Evolutionary conservation across 1,139 yeast genomes (phyloP), one percentile per base, ranked within the genome.

Genomic region (Taphrina communis): DNA sequence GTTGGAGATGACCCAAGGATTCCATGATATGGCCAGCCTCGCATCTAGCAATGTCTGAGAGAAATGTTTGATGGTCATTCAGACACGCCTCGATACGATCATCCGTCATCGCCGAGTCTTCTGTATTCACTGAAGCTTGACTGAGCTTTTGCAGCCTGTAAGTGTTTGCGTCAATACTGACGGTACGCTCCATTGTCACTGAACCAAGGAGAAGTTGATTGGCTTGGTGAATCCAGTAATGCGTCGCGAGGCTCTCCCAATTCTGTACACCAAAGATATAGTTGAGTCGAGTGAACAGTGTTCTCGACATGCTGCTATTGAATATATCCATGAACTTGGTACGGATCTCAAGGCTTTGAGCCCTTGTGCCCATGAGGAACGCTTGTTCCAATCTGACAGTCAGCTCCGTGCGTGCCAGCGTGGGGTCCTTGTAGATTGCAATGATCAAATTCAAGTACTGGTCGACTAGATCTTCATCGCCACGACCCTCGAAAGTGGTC

Each of bases 361-460:
- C 84, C 57, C 96, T 83, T 0, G 99, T 94, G 56, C 99, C 99
- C 19, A 92, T 94, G 76, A 95, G 81, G 77, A 95, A 95, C 25
- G 99, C 97, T 76, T 93, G 97, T 76, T 95, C 99, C 91, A 95
- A 88, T 70, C 99, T 83, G 11, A 92, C 96, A 0, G 99, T 93
- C 58, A 95, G 83, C 75, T 95, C 99, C 1, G 97, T 88, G 72
- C 93, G 86, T 48, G 89, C 85, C 74, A 93, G 84, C 0, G 88
- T 81, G 58, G 89, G 88, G 73, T 91, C 93, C 73, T 90, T 93
- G 77, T 94, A 95, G 46, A 95, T 88, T 74, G 90, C 96, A 57
- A 93, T 88, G 70, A 95, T 88, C 46, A 95, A 90, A 74, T 88
- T 89, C 75, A 92, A 93, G 75, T 91, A 94, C 73, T 88, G 88